phyloP scores from a whole-genome alignment of 73 alveolate genomes.

The Paraurostyla sp. region DNA sequence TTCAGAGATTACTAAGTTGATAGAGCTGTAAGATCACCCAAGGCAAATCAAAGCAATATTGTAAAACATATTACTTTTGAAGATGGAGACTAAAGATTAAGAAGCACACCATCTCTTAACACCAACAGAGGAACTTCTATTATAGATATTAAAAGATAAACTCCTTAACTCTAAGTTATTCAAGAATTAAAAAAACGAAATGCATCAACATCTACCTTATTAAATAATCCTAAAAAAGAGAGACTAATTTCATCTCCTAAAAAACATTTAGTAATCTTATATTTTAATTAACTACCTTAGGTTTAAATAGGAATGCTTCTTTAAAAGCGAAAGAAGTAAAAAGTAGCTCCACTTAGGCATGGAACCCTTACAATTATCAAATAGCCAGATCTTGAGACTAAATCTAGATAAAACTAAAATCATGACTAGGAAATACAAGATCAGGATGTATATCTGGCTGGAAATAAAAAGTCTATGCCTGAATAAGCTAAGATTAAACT shows the following conservation, averaged over 20 bases:
- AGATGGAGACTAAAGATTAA: too few species aligned
- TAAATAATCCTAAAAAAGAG: background rate
- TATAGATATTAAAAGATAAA: too few species aligned
- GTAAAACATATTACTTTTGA: too few species aligned
- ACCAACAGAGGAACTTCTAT: too few species aligned
- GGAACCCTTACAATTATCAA: constrained; percentile 34
- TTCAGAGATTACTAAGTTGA: too few species aligned
- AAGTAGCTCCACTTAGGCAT: constrained; percentile 10
- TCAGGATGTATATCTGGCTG: constrained; percentile 2
- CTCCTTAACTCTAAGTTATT: background rate
- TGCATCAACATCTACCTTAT: background rate
- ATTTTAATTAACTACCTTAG: background rate
- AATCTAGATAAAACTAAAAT: background rate
- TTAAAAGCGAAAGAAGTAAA: constrained; percentile 20
- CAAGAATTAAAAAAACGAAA: background rate
- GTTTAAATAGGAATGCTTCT: constrained; percentile 2
- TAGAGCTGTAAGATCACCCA: too few species aligned
- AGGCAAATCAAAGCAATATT: too few species aligned
- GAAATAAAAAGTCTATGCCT: constrained; percentile 42
- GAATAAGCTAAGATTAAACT: constrained; percentile 68
- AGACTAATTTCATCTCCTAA: background rate
- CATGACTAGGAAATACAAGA: background rate
- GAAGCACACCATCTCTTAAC: too few species aligned
- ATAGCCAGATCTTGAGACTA: background rate
- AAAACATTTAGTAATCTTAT: constrained; percentile 1